These are phyloP conservation scores for Vaccinium darrowii DNA, from an alignment of 148 eudicot genomes.

Conservation along the genomic window DNA sequence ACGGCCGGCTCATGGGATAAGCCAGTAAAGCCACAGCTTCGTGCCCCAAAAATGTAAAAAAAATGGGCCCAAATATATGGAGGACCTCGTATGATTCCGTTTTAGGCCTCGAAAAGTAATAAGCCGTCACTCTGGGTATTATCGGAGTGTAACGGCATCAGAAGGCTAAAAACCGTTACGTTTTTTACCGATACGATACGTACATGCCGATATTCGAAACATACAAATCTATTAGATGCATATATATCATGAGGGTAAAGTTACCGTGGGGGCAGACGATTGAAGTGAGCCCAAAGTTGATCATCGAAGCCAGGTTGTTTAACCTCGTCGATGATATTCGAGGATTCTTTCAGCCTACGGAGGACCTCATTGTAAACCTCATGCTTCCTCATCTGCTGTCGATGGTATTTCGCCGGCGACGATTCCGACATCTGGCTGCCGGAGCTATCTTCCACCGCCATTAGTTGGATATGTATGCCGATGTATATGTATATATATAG, in stretches of 20 bases:
- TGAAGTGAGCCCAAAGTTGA: slow-evolving; percentile 87
- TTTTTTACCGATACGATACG: neutral
- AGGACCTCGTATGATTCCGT: too few relatives aligned
- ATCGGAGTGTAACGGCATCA: neutral
- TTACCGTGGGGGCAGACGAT: slow-evolving; percentile 86
- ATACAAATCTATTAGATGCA: neutral
- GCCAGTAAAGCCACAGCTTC: too few relatives aligned
- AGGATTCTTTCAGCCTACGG: slow-evolving; percentile 62
- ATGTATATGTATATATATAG: neutral
- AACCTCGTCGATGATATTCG: slow-evolving; percentile 44
- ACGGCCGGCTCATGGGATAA: too few relatives aligned
- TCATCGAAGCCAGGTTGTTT: slow-evolving; percentile 58
- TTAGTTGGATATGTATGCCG: slow-evolving; percentile 9
- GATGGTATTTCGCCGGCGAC: slow-evolving; percentile 27
- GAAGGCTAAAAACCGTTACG: neutral
- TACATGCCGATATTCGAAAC: neutral
- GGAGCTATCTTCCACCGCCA: slow-evolving; percentile 82
- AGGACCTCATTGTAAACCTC: slow-evolving; percentile 91
- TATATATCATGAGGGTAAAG: neutral
- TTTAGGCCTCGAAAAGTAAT: too few relatives aligned
- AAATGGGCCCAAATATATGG: too few relatives aligned
- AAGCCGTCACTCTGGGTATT: too few relatives aligned
- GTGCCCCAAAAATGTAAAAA: too few relatives aligned
- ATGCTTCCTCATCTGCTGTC: slow-evolving; percentile 55
- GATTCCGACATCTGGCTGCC: slow-evolving; percentile 59